Evolutionary conservation across 306 rosid species (phyloP).

Genomic region (Oemleria cerasiformis): DNA sequence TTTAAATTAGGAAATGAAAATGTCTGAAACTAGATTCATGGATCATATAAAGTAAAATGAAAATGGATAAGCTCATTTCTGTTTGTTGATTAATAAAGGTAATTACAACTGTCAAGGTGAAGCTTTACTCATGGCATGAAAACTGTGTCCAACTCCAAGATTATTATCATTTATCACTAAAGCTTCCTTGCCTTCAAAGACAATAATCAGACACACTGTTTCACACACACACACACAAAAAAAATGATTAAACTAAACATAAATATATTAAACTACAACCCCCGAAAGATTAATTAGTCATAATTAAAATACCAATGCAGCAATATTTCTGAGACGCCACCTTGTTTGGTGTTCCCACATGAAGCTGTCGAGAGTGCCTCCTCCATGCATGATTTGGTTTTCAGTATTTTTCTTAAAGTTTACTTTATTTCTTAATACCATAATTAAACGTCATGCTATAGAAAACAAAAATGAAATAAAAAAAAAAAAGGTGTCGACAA

Average conservation of each 20-base stretch:
- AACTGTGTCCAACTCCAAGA: background rate
- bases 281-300: background rate
- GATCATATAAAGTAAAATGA: too few relatives aligned
- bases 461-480: background rate
- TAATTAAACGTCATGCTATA: constrained; percentile 7
- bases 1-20: too few relatives aligned
- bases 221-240: constrained; percentile 11
- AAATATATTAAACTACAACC: background rate
- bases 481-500: constrained; percentile 15
- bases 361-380: constrained; percentile 31
- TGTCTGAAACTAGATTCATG: too few relatives aligned
- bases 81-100: too few relatives aligned
- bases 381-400: constrained; percentile 19
- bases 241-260: constrained; percentile 11
- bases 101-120: background rate
- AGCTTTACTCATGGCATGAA: background rate
- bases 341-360: constrained; percentile 33
- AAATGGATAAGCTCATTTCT: too few relatives aligned
- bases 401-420: constrained; percentile 36
- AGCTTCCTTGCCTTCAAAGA: constrained; percentile 30
- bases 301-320: background rate
- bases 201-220: constrained; percentile 4
- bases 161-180: background rate
- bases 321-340: background rate
- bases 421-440: constrained; percentile 27